These are phyloP conservation scores for Colletotrichum liriopes DNA, from an alignment of 2,329 filamentous ascomycete species.

Conservation along the genomic window DNA sequence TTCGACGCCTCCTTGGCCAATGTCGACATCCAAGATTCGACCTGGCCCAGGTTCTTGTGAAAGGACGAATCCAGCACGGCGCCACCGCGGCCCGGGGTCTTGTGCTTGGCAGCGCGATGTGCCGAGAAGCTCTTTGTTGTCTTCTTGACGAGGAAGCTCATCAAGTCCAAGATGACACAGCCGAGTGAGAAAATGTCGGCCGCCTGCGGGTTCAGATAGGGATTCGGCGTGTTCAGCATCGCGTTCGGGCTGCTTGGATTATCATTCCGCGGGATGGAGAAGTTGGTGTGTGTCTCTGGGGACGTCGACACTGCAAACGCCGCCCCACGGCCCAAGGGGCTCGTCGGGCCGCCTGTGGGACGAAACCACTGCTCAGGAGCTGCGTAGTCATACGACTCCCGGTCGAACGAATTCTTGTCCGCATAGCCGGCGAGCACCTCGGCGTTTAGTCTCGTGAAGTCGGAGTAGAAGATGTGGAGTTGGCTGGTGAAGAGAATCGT, in stretches of 20 bases:
- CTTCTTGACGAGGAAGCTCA: constrained; percentile 79
- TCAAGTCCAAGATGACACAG: constrained; percentile 80
- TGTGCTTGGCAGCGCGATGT: constrained; percentile 77
- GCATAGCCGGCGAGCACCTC: constrained; percentile 50
- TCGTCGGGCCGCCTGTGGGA: constrained; percentile 53
- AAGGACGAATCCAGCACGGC: constrained; percentile 79
- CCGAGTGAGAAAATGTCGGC: constrained; percentile 83
- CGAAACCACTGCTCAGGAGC: constrained; percentile 77
- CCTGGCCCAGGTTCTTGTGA: constrained; percentile 78
- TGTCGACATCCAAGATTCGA: constrained; percentile 77
- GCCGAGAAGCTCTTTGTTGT: constrained; percentile 76
- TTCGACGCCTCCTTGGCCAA: constrained; percentile 73
- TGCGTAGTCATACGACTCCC: constrained; percentile 81
- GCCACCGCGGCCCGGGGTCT: constrained; percentile 70
- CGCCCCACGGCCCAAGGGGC: constrained; percentile 52
- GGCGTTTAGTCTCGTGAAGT: constrained; percentile 67
- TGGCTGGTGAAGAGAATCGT: constrained; percentile 77
- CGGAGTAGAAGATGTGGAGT: constrained; percentile 78
- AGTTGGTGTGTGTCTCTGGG: constrained; percentile 54
- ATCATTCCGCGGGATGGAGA: constrained; percentile 55
- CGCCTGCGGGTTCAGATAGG: constrained; percentile 67
- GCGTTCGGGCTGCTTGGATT: constrained; percentile 51
- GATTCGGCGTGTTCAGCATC: constrained; percentile 57
- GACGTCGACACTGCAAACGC: constrained; percentile 53
- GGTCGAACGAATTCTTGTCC: constrained; percentile 69